Evolutionary conservation across 139 green algal species (phyloP), one percentile per base, ranked within the genome.

Genomic region (Ostreobium quekettii): DNA sequence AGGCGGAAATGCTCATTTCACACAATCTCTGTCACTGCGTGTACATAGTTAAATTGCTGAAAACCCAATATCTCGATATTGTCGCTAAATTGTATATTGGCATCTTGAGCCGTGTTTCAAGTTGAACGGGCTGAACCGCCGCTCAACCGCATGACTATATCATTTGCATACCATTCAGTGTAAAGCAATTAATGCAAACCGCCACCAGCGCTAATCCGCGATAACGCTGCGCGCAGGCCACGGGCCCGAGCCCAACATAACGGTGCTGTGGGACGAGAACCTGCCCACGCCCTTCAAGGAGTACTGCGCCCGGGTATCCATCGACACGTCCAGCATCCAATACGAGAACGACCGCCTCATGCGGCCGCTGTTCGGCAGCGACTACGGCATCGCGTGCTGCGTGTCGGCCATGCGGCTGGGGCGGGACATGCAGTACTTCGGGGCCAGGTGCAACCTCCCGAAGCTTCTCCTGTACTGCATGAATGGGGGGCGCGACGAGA

Each of bases 301-400:
- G 47, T 90, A 83, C 71, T 83, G 73, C 71, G 66, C 77, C 53
- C 78, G 80, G 67, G 72, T 80, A 30, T 64, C 26, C 29, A 30
- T 70, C 38, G 81, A 89, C 60, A 89, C 83, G 3, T 76, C 39
- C 53, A 76, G 53, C 65, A 86, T 89, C 66, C 85, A 92, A 68
- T 92, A 88, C 71, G 79, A 86, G 76, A 82, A 65, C 29, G 86
- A 92, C 67, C 31, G 60, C 30, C 66, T 90, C 36, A 88, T 92
- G 82, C 69, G 71, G 59, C 36, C n/a, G 30, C 67, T 81, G 57
- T 89, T 89, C 60, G 81, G 80, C 28, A 74, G 32, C 37, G 86
- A 92, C 82, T 86, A 87, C 73, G 74, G 64, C 59, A 90, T 92
- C 46, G 83, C 86, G 2, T 92, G 86, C 78, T 92, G 86, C 72